Conservation (phyloP, 495 filamentous ascomycete species). For the Hypoxylon intermedium region DNA sequence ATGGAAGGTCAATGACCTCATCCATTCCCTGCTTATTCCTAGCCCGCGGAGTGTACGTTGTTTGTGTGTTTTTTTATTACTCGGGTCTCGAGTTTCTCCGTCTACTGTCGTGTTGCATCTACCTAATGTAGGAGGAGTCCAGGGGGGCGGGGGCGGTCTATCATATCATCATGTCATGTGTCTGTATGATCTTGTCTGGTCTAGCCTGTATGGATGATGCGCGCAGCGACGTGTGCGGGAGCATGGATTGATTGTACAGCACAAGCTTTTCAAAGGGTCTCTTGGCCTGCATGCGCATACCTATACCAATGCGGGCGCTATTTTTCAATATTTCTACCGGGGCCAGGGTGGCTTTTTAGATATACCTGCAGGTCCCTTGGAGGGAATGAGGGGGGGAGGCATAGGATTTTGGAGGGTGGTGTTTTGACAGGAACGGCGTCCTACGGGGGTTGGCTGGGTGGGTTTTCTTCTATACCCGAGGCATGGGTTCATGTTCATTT, state of each 20-base stretch:
- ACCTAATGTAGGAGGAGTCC: slow-evolving; percentile 23
- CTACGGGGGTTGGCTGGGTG: slow-evolving; percentile 14
- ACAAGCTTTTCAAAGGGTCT: slow-evolving; percentile 13
- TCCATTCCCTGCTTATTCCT: background rate
- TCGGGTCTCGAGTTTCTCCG: slow-evolving; percentile 21
- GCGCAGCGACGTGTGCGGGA: background rate
- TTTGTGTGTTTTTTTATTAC: background rate
- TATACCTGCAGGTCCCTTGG: slow-evolving; percentile 17
- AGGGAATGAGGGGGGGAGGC: slow-evolving; percentile 8
- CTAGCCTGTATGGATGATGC: slow-evolving; percentile 15
- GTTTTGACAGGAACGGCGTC: slow-evolving; percentile 33
- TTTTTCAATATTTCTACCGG: slow-evolving; percentile 7
- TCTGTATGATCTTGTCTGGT: slow-evolving; percentile 4
- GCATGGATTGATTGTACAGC: slow-evolving; percentile 38
- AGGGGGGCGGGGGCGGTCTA: slow-evolving; percentile 15
- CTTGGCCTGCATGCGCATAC: slow-evolving; percentile 23
- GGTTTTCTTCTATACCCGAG: slow-evolving; percentile 33
- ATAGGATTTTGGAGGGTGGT: slow-evolving; percentile 26
- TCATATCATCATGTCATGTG: slow-evolving; percentile 16
- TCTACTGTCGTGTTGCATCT: slow-evolving; percentile 14
- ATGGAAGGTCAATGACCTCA: slow-evolving; percentile 24
- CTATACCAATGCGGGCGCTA: slow-evolving; percentile 6
- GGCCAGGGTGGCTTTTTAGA: slow-evolving; percentile 23
- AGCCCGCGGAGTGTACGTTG: slow-evolving; percentile 27
- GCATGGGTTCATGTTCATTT: slow-evolving; percentile 21